Conservation (phyloP, 352 stramenopile genomes). For the Aphanomyces cochlioides region DNA sequence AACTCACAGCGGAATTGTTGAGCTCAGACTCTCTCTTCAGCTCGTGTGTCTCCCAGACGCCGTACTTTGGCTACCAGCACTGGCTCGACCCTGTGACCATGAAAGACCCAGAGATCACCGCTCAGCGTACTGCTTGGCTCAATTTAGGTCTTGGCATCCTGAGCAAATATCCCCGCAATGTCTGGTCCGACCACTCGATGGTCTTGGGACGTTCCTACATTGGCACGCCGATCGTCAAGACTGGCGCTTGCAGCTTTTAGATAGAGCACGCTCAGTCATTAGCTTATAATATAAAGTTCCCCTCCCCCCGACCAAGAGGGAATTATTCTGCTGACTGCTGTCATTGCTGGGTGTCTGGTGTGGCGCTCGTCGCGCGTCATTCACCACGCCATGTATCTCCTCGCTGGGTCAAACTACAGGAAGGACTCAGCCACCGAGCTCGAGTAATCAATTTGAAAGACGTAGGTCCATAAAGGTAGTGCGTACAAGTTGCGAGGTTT, state of each 20-base stretch:
- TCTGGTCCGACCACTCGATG: constrained; percentile 15
- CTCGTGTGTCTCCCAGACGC: constrained; percentile 11
- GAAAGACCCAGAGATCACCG: neutral
- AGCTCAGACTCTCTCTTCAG: neutral
- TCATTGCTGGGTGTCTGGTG: too few species aligned
- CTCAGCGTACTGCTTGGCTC: constrained; percentile 8
- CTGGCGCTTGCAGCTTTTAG: neutral
- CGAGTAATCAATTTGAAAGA: too few species aligned
- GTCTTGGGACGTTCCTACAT: constrained; percentile 10
- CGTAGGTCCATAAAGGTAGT: too few species aligned
- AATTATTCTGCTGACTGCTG: too few species aligned
- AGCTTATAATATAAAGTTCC: too few species aligned
- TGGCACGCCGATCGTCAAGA: neutral
- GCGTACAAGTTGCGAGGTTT: too few species aligned
- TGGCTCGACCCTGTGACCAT: constrained; percentile 28
- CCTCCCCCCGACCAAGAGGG: too few species aligned
- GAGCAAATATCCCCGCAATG: neutral
- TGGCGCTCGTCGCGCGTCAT: too few species aligned
- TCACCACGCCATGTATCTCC: too few species aligned
- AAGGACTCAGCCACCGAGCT: too few species aligned
- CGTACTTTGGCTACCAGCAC: constrained; percentile 26
- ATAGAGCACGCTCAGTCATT: too few species aligned
- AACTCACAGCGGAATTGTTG: neutral
- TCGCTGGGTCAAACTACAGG: too few species aligned
- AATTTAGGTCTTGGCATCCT: neutral